Conservation (phyloP, 805 yeast species). For the Starmerella geochares region DNA sequence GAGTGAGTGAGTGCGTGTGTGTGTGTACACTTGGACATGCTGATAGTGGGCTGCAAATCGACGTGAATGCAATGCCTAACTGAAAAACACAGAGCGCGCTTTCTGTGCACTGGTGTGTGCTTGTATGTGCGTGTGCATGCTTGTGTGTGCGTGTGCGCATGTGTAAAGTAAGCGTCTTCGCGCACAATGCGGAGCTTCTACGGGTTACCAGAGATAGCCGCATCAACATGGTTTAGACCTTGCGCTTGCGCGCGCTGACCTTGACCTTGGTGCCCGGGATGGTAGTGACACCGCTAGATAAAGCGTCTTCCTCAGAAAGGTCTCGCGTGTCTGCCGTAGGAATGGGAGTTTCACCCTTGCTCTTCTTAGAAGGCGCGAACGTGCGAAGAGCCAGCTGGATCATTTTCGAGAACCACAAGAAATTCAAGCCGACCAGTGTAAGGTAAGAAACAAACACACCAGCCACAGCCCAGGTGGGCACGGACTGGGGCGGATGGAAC, state of each 20-base stretch:
- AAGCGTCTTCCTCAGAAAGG: neutral
- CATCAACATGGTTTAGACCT: too few species aligned
- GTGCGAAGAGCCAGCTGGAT: slow-evolving; percentile 43
- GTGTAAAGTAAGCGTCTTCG: too few species aligned
- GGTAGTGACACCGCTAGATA: neutral
- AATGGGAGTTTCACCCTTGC: neutral
- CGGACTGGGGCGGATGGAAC: slow-evolving; percentile 27
- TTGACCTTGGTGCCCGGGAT: neutral
- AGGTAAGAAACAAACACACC: slow-evolving; percentile 49
- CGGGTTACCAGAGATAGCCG: too few species aligned
- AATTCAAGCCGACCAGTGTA: slow-evolving; percentile 56
- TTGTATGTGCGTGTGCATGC: too few species aligned
- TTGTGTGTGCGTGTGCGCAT: too few species aligned
- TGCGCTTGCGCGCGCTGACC: neutral
- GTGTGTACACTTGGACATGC: too few species aligned
- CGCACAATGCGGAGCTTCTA: too few species aligned
- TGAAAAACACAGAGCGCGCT: too few species aligned
- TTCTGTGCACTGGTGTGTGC: too few species aligned
- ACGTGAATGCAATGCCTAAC: too few species aligned
- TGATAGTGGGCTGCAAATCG: too few species aligned
- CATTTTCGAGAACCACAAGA: slow-evolving; percentile 88
- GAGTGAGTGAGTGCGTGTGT: too few species aligned
- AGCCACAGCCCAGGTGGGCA: slow-evolving; percentile 41
- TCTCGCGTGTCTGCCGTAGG: slow-evolving; percentile 1
- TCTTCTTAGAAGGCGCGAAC: slow-evolving; percentile 35